phyloP scores from a whole-genome alignment of 2,329 filamentous ascomycete genomes.

The Harringtonia lauricola region DNA sequence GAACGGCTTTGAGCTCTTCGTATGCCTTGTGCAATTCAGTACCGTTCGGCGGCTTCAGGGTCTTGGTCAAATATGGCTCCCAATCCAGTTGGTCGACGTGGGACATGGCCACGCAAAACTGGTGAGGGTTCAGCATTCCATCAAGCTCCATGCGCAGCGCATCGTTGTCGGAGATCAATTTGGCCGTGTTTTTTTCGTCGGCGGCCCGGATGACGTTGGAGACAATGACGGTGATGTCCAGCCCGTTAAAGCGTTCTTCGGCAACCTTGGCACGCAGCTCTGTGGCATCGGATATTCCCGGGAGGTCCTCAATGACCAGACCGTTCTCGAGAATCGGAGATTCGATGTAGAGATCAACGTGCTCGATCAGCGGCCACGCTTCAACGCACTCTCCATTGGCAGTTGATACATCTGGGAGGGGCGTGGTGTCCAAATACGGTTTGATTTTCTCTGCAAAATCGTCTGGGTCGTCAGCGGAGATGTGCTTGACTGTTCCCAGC shows the following conservation, averaged over 20 bases:
- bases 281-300: slow-evolving; percentile 33
- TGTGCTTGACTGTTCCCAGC: background rate
- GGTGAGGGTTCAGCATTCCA: slow-evolving; percentile 13
- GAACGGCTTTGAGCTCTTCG: no score
- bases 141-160: slow-evolving; percentile 17
- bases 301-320: slow-evolving; percentile 40
- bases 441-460: slow-evolving; percentile 1
- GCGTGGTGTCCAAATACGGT: slow-evolving; percentile 4
- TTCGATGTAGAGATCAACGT: slow-evolving; percentile 30
- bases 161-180: slow-evolving; percentile 17
- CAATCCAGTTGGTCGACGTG: slow-evolving; percentile 19
- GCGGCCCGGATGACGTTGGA: slow-evolving; percentile 15
- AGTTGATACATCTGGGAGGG: background rate
- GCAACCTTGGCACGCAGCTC: slow-evolving; percentile 17
- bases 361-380: slow-evolving; percentile 24
- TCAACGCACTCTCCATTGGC: background rate
- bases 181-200: slow-evolving; percentile 14
- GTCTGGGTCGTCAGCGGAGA: background rate
- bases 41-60: background rate
- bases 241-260: slow-evolving; percentile 5
- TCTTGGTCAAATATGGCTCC: background rate
- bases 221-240: slow-evolving; percentile 19
- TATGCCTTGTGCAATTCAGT: background rate
- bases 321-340: slow-evolving; percentile 33
- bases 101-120: slow-evolving; percentile 17